Conservation (phyloP, 1,284 basidiomycete genomes). For the Malassezia cuniculi region DNA sequence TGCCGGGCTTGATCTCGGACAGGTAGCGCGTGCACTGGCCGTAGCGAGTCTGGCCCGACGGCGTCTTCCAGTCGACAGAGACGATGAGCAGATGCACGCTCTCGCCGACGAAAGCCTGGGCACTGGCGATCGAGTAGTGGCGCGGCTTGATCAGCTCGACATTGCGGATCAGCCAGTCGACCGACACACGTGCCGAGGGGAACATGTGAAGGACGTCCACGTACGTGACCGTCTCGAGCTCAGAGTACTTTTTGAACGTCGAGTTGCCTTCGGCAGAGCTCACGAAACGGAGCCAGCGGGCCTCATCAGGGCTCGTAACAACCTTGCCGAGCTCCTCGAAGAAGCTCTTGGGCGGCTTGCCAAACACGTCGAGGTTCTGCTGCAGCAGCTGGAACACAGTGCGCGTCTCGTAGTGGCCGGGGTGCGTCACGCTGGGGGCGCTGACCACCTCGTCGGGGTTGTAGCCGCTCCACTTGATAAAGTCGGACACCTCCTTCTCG, state of each 20-base stretch:
- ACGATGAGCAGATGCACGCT: conserved; percentile 87
- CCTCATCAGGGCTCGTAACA: conserved; percentile 62
- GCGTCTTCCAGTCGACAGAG: conserved; percentile 83
- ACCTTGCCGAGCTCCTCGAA: conserved; percentile 73
- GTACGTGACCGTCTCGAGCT: conserved; percentile 89
- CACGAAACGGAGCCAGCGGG: conserved; percentile 77
- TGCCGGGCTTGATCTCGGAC: conserved; percentile 65
- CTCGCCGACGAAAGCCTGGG: conserved; percentile 85
- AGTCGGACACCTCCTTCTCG: conserved; percentile 69
- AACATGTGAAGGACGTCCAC: conserved; percentile 74
- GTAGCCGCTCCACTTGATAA: conserved; percentile 81
- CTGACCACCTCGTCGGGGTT: conserved; percentile 70
- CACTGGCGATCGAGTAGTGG: conserved; percentile 94
- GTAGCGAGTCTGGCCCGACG: conserved; percentile 64
- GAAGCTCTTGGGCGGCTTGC: conserved; percentile 88
- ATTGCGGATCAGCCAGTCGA: conserved; percentile 73
- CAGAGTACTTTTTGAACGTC: conserved; percentile 87
- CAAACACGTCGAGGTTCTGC: conserved; percentile 92
- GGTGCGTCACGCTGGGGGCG: conserved; percentile 54
- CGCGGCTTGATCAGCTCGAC: conserved; percentile 67
- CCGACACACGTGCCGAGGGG: conserved; percentile 59
- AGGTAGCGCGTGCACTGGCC: conserved; percentile 97
- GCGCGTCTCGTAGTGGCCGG: conserved; percentile 54
- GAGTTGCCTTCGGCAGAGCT: conserved; percentile 77
- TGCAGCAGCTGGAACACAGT: conserved; percentile 91